phyloP scores from a whole-genome alignment of 208 protist species.

The Phytomonas serpens region DNA sequence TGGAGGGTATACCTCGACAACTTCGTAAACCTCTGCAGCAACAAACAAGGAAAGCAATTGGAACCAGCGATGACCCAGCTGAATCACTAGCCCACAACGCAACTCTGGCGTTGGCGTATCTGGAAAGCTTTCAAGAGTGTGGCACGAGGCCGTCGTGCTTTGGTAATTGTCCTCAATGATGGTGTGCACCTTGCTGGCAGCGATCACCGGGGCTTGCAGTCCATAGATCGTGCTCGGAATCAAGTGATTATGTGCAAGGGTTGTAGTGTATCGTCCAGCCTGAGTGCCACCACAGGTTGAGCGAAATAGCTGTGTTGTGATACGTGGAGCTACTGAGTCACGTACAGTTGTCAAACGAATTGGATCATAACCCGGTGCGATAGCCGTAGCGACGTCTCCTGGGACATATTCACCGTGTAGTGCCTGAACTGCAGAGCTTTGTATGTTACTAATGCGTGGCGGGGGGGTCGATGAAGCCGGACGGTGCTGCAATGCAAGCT shows the following conservation, averaged over 20 bases:
- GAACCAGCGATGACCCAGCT: constrained; percentile 25
- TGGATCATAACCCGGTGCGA: constrained; percentile 21
- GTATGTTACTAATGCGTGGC: background rate
- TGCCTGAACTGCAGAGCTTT: background rate
- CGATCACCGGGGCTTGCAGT: constrained; percentile 25
- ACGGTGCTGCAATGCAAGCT: background rate
- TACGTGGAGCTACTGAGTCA: constrained; percentile 41
- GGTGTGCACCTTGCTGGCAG: constrained; percentile 25
- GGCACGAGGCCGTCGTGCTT: constrained; percentile 9
- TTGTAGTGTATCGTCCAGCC: constrained; percentile 29
- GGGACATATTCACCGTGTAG: background rate
- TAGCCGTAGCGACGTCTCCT: background rate
- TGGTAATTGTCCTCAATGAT: constrained; percentile 45
- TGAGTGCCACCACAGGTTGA: constrained; percentile 17
- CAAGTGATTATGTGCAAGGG: constrained; percentile 27
- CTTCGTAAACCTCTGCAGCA: constrained; percentile 71
- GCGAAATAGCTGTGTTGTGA: constrained; percentile 70
- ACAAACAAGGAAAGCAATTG: constrained; percentile 40
- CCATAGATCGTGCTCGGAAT: constrained; percentile 61
- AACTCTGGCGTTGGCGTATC: constrained; percentile 28
- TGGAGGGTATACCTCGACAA: constrained; percentile 19
- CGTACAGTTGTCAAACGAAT: constrained; percentile 37
- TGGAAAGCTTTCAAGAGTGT: constrained; percentile 12
- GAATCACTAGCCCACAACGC: constrained; percentile 27
- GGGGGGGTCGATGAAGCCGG: background rate